Conservation (phyloP, 371 early-diverging fungal genomes). For the Mortierella sp. region DNA sequence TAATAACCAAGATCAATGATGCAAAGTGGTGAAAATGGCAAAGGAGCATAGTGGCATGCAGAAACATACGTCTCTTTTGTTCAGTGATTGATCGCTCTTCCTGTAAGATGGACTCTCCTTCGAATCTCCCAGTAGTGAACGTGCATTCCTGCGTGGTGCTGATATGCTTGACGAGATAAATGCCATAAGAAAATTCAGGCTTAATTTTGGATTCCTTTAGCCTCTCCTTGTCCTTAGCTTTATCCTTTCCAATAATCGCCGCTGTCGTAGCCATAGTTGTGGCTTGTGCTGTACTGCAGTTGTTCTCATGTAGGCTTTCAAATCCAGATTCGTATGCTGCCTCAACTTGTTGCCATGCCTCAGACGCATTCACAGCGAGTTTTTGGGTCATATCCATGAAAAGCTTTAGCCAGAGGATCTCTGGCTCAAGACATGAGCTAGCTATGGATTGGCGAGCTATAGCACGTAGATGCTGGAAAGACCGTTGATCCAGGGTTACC, state of each 20-base stretch:
- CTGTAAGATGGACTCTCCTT: constrained; percentile 44
- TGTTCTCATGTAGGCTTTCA: not conserved
- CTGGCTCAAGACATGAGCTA: constrained; percentile 51
- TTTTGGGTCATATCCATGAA: constrained; percentile 52
- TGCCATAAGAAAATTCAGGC: constrained; percentile 27
- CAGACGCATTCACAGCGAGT: constrained; percentile 41
- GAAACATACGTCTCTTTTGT: constrained; percentile 28
- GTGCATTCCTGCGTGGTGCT: constrained; percentile 47
- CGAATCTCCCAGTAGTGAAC: constrained; percentile 36
- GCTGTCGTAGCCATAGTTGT: not conserved
- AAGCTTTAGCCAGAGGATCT: constrained; percentile 48
- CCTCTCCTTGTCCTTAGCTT: constrained; percentile 11
- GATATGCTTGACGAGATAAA: constrained; percentile 39
- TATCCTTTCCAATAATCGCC: not conserved
- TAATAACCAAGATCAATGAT: not conserved
- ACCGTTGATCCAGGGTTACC: constrained; percentile 39
- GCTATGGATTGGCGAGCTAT: constrained; percentile 56
- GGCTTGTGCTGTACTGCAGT: not conserved
- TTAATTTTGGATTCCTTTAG: not conserved
- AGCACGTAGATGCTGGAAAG: constrained; percentile 46
- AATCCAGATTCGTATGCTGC: constrained; percentile 20
- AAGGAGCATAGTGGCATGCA: not conserved
- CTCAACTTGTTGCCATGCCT: constrained; percentile 51
- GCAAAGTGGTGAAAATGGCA: too few species aligned
- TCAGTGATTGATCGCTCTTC: constrained; percentile 38